Base-by-base conservation (phyloP, 2,329 filamentous ascomycete species). In the Botrytis galanthina region DNA sequence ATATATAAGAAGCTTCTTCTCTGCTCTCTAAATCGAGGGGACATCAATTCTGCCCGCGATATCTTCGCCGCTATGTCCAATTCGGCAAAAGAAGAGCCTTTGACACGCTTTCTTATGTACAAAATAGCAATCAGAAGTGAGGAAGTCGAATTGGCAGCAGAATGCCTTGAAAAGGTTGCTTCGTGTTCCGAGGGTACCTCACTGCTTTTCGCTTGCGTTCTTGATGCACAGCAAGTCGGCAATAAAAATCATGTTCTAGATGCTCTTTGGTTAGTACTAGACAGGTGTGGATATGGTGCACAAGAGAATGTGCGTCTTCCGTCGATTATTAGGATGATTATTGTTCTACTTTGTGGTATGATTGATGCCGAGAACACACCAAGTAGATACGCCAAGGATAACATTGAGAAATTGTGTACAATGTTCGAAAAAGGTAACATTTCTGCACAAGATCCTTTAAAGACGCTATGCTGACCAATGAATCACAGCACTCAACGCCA, bases 191-290 rank as follows among this genome's bases (percentile, higher is more conserved):
- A 87, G 35, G 87, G 90, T 48, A 84, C 85, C 32, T 89, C 89
- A 22, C 88, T 94, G 61, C 84, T 98, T 0, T 94, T 95, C 76
- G 92, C 93, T 1, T 97, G 94, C 78, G 88, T 93, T 35, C 83
- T 93, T 42, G 93, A 97, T 80, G 92, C 93, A 4, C 90, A 94
- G 68, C 85, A 89, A 75, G 84, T 84, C 0, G 89, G 90, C 0
- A 88, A 93, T 75, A 90, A 87, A 69, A 75, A 84, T 0, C 89
- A 91, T 75, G 88, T 90, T 2, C 83, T 91, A 20, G 81, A 84
- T 44, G 87, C 88, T 18, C 80, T 95, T 64, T 87, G 88, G 76
- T 84, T 86, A 73, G 84, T 94, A 1, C 83, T 92, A 22, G 85
- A 89, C 42, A 87, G 86, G 70, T 85, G 86, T 74, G 84, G 88